Percentiles rank a stretch among this genome's conserved stretches.
These are phyloP conservation scores for Actinomucor elegans DNA, from an alignment of 371 early-diverging fungal genomes.

Conservation along the genomic window DNA sequence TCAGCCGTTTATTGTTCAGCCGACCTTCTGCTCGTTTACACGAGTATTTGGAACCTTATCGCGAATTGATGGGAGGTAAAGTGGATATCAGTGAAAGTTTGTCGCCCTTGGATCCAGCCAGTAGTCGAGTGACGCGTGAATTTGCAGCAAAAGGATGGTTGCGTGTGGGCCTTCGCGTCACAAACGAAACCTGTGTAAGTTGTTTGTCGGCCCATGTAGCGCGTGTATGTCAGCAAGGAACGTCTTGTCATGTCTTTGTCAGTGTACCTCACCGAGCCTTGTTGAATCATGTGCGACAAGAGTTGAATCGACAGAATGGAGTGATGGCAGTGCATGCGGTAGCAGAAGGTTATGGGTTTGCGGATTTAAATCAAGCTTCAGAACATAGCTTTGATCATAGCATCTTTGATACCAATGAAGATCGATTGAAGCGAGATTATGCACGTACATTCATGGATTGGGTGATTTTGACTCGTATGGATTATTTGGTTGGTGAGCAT, in stretches of 20 bases:
- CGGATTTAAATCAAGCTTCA: slow-evolving; percentile 5
- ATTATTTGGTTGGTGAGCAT: slow-evolving; percentile 36
- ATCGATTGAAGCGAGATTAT: slow-evolving; percentile 21
- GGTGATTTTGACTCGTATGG: slow-evolving; percentile 45
- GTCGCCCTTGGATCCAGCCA: slow-evolving; percentile 14
- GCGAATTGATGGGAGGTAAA: slow-evolving; percentile 38
- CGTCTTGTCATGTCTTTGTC: slow-evolving; percentile 31
- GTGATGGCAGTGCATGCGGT: slow-evolving; percentile 26
- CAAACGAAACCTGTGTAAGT: background rate
- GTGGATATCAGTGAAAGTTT: slow-evolving; percentile 13
- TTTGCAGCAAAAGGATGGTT: slow-evolving; percentile 21
- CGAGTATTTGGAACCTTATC: slow-evolving; percentile 28
- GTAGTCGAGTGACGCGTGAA: slow-evolving; percentile 1
- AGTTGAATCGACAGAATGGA: slow-evolving; percentile 1
- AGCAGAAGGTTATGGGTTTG: slow-evolving; percentile 23
- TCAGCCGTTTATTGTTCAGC: slow-evolving; percentile 31
- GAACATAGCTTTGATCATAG: slow-evolving; percentile 6
- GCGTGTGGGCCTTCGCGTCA: slow-evolving; percentile 33
- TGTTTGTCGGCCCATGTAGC: slow-evolving; percentile 26
- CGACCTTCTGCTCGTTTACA: slow-evolving; percentile 29
- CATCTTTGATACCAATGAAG: slow-evolving; percentile 20
- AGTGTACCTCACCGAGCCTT: slow-evolving; percentile 9
- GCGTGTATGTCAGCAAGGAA: slow-evolving; percentile 13
- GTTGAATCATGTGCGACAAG: slow-evolving; percentile 5
- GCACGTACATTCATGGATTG: slow-evolving; percentile 46